Conservation (phyloP, 192 early-diverging fungal genomes). For the Phycomyces blakesleeanus region DNA sequence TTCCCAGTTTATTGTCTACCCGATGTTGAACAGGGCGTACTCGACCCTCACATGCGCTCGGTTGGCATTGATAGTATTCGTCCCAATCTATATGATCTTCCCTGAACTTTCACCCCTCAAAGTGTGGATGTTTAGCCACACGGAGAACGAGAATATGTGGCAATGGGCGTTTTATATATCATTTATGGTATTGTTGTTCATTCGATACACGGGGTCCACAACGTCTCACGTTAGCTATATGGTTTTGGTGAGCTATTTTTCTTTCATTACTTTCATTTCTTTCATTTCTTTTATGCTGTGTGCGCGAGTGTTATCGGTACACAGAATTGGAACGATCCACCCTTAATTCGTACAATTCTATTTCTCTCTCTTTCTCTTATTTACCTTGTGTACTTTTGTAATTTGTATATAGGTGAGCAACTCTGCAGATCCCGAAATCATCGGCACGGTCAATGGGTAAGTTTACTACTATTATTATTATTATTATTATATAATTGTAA, state of each 20-base stretch:
- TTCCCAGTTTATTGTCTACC: conserved; percentile 45
- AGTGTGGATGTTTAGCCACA: conserved; percentile 24
- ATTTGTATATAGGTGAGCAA: conserved; percentile 59
- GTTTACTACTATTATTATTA: not conserved
- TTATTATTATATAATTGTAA: not conserved
- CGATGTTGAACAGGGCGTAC: conserved; percentile 28
- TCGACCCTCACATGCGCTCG: conserved; percentile 33
- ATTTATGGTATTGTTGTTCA: conserved; percentile 16
- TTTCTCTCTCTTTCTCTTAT: too few species aligned
- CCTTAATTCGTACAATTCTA: too few species aligned
- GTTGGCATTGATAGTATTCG: conserved; percentile 33
- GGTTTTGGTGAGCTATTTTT: not conserved
- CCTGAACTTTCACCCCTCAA: conserved; percentile 25
- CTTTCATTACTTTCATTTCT: too few species aligned
- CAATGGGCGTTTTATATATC: conserved; percentile 7
- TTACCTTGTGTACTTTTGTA: too few species aligned
- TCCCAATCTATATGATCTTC: conserved; percentile 36
- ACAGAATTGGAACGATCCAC: too few species aligned
- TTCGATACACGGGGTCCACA: conserved; percentile 1
- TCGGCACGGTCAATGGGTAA: conserved; percentile 56
- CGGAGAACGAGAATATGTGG: conserved; percentile 13
- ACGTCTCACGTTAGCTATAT: not conserved
- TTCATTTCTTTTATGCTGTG: conserved; percentile 1
- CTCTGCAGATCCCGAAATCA: conserved; percentile 39
- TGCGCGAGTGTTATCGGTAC: too few species aligned